Base-by-base conservation (phyloP, 148 eudicot genomes). In the Amaranthus palmeri region DNA sequence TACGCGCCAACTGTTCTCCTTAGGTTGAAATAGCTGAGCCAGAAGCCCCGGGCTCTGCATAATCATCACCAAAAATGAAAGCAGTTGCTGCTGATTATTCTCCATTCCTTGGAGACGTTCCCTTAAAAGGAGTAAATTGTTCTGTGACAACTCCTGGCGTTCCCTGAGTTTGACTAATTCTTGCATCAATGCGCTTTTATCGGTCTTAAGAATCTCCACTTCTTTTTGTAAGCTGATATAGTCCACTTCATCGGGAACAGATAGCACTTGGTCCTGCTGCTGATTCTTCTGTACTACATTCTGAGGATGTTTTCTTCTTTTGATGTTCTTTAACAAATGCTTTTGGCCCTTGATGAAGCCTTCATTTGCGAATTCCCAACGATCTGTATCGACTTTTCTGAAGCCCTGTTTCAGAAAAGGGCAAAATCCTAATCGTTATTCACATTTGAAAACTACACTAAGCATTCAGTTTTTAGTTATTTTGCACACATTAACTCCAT, bases 91-190 rank as follows among this genome's bases (percentile, higher is more conserved):
- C 79, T 92, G 97, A 68, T 81, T 83, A 67, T 84, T 84, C 74
- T 92, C 97, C 92, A 88, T 90, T 46, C 92, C 92, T 72, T 86
- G 87, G 60, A 92, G 77, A 14, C 88, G 91, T 67, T 88, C 92
- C 70, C 84, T 46, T 6, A 90, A 66, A 42, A 85, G 63, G 44
- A 86, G 64, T 81, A 92, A 11, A 78, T 86, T 88, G 51, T 81
- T 79, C 68, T 85, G 90, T 49, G 97, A 88, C 63, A 48, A 81
- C 63, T 82, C 83, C 69, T 89, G 97, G 77, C 80, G 82, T 56
- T 88, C 86, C 51, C 84, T 81, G 14, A 89, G 85, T 11, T 84
- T 83, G 44, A 74, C 76, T 56, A 92, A 81, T 82, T 92, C 97
- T 67, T 88, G 91, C 81, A 74, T 85, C 54, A 92, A 85, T 5